Percentiles rank a stretch among this genome's conserved stretches.
These are phyloP conservation scores for Acrodontium crateriforme DNA, from an alignment of 2,329 filamentous ascomycete genomes.

Conservation along the genomic window DNA sequence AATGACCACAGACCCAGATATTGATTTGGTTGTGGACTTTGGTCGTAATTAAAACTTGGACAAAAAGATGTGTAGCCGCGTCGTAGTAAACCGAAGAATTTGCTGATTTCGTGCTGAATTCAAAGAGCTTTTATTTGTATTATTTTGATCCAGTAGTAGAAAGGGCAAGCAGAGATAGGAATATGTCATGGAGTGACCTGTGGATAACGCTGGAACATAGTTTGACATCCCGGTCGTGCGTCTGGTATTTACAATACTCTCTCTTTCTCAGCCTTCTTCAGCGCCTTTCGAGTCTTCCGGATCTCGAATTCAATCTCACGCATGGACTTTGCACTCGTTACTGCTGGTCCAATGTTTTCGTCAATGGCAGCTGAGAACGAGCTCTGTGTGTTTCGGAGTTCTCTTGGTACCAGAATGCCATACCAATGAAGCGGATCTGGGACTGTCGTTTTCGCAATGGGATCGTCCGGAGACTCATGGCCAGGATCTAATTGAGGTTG, in stretches of 20 bases:
- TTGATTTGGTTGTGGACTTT: too few relatives aligned
- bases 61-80: too few relatives aligned
- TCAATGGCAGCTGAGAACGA: conserved; percentile 44
- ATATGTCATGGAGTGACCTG: too few relatives aligned
- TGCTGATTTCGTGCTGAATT: too few relatives aligned
- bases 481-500: conserved; percentile 12
- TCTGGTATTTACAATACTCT: too few relatives aligned
- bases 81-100: too few relatives aligned
- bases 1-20: too few relatives aligned
- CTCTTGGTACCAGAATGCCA: conserved; percentile 37
- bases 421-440: conserved; percentile 45
- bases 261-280: conserved; percentile 24
- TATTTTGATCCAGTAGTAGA: too few relatives aligned
- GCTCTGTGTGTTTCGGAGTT: conserved; percentile 43
- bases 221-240: background rate
- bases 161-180: too few relatives aligned
- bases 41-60: too few relatives aligned
- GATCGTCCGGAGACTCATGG: background rate
- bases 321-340: conserved; percentile 47
- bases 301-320: conserved; percentile 54
- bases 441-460: background rate
- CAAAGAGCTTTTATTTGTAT: too few relatives aligned
- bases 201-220: too few relatives aligned
- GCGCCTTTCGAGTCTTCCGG: conserved; percentile 38
- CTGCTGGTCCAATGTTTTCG: conserved; percentile 42